Evolutionary conservation across 2,329 filamentous ascomycete genomes (phyloP).

Genomic region (Hymenoscyphus occultus): DNA sequence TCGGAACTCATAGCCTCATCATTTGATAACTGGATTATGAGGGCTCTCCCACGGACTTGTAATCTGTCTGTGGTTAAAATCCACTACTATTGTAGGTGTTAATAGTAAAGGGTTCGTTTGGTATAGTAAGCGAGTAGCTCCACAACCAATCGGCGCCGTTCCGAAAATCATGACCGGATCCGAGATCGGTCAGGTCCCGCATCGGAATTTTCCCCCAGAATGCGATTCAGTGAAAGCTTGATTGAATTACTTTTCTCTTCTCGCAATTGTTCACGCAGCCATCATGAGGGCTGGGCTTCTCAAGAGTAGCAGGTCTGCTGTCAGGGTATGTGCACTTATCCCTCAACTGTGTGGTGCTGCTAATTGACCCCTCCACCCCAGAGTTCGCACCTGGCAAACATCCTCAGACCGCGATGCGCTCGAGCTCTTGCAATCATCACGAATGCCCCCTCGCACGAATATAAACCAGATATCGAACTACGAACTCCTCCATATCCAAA

Average conservation of each 20-base stretch:
- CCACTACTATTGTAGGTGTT: no score
- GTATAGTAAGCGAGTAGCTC: no score
- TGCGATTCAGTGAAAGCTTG: neutral
- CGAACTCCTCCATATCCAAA: slow-evolving; percentile 72
- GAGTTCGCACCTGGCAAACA: slow-evolving; percentile 21
- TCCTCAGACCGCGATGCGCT: slow-evolving; percentile 22
- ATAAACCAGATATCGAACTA: slow-evolving; percentile 33
- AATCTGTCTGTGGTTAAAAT: no score
- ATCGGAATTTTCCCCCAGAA: neutral
- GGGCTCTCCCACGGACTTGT: no score
- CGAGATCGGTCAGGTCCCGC: neutral
- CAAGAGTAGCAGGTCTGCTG: slow-evolving; percentile 34
- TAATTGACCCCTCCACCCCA: slow-evolving; percentile 24
- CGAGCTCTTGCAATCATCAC: slow-evolving; percentile 34
- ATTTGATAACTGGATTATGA: no score
- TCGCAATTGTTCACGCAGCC: slow-evolving; percentile 14
- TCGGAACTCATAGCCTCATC: no score
- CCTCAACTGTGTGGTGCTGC: neutral
- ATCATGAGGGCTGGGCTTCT: slow-evolving; percentile 35
- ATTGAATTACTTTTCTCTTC: neutral
- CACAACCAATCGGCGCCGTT: no score
- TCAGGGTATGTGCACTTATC: slow-evolving; percentile 25
- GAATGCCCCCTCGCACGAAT: slow-evolving; percentile 20
- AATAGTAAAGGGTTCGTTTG: no score
- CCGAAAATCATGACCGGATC: neutral